These are phyloP conservation scores for Trichophyton equinum DNA, from an alignment of 2,329 filamentous ascomycete species.

Conservation along the genomic window DNA sequence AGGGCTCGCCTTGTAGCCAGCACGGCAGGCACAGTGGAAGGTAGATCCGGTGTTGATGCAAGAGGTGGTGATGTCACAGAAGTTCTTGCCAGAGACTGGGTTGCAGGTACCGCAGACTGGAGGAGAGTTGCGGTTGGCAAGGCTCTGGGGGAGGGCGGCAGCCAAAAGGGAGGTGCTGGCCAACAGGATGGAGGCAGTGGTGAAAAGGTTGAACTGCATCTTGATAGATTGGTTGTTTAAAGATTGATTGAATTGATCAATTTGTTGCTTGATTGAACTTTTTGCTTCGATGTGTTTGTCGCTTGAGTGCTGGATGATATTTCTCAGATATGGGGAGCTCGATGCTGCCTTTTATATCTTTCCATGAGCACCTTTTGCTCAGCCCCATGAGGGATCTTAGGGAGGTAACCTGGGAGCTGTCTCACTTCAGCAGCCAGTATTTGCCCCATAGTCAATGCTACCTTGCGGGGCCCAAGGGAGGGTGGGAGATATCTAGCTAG, in stretches of 20 bases:
- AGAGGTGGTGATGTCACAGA: conserved; percentile 33
- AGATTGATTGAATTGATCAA: neutral
- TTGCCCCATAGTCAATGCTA: neutral
- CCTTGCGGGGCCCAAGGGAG: neutral
- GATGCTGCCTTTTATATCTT: neutral
- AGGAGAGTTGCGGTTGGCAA: conserved; percentile 10
- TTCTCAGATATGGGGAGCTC: neutral
- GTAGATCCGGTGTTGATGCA: conserved; percentile 32
- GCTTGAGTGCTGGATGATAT: neutral
- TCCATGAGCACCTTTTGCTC: neutral
- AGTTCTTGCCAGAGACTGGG: conserved; percentile 28
- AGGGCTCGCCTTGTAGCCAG: conserved; percentile 28
- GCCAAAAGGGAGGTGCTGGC: conserved; percentile 17
- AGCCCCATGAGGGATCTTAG: neutral
- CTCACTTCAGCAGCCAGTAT: neutral
- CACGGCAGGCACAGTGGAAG: conserved; percentile 33
- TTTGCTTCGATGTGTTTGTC: neutral
- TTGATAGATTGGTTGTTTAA: conserved; percentile 7
- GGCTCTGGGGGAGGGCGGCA: conserved; percentile 9
- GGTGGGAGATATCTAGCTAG: neutral
- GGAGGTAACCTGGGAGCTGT: neutral
- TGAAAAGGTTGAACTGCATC: conserved; percentile 21
- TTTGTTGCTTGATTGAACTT: neutral
- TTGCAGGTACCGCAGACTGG: conserved; percentile 29
- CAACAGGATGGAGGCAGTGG: conserved; percentile 17